phyloP scores from a whole-genome alignment of 2,329 filamentous ascomycete species.

The Penicillium italicum region DNA sequence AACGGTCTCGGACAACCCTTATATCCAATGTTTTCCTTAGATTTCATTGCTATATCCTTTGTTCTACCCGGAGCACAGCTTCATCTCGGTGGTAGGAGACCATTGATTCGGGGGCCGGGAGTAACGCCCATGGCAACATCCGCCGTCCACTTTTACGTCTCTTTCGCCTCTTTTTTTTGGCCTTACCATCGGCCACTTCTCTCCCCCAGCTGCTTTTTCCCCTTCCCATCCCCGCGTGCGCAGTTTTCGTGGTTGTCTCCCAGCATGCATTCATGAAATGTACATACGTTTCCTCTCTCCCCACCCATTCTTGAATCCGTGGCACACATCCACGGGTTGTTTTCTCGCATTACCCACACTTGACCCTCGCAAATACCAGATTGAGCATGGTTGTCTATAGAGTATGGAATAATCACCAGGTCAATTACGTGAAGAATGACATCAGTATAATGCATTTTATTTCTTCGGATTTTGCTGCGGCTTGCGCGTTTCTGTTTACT shows the following conservation, averaged over 20 bases:
- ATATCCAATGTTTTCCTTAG: neutral
- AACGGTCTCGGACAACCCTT: neutral
- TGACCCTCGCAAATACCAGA: slow-evolving; percentile 28
- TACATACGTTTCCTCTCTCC: slow-evolving; percentile 28
- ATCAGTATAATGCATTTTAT: slow-evolving; percentile 23
- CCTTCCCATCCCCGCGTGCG: slow-evolving; percentile 11
- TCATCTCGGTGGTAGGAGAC: neutral
- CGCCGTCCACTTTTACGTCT: neutral
- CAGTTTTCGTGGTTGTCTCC: slow-evolving; percentile 21
- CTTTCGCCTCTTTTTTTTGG: neutral
- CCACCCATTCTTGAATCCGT: slow-evolving; percentile 12
- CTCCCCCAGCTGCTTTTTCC: slow-evolving; percentile 6
- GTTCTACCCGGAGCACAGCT: neutral
- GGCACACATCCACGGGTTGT: slow-evolving; percentile 9
- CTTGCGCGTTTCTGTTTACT: neutral
- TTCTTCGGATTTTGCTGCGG: neutral
- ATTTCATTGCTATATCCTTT: neutral
- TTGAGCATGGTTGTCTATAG: slow-evolving; percentile 30
- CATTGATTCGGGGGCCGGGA: neutral
- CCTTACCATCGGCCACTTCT: slow-evolving; percentile 11
- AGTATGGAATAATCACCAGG: slow-evolving; percentile 30
- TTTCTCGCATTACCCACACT: slow-evolving; percentile 18
- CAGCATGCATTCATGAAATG: slow-evolving; percentile 32
- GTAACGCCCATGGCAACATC: neutral
- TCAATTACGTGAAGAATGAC: slow-evolving; percentile 27